Evolutionary conservation across 306 rosid species (phyloP), one percentile per base, ranked within the genome.

Genomic region (Acmispon strigosus): DNA sequence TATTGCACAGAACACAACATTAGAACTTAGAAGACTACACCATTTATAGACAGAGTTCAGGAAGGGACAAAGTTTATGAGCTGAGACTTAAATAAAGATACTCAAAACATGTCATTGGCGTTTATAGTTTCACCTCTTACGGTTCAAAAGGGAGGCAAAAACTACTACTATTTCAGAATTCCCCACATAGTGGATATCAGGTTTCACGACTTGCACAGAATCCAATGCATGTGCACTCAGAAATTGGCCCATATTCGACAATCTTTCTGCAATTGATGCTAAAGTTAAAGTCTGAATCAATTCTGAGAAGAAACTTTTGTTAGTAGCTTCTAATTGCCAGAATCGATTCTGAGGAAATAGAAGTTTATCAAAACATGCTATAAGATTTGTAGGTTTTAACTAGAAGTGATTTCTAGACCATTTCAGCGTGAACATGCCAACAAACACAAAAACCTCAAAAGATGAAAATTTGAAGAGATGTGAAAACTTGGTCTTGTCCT

Each of bases 61-160:
- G 3, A 27, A 27, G 65, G 53, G 50, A 32, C 41, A 65, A 62
- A 65, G 39, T 27, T 16, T 51, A 58, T 62, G 65, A 70, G 71
- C 20, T 43, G 20, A 57, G 51, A 61, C 24, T 78, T 16, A 67
- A 68, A 62, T 52, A 19, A 62, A 76, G 66, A 79, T 80, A 80
- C 70, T 72, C 77, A 73, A 72, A 66, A 70, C 72, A 76, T 74
- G 84, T 76, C 83, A 78, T 84, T 87, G 60, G 68, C 74, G 69
- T 63, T 76, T 32, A 69, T 69, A 47, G 66, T 73, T 71, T 81
- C 66, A 83, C 75, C 82, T 79, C 87, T 78, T 61, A 78, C 75
- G 69, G 57, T 76, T 54, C 13, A 57, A 78, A 78, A 78, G 68
- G 37, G 47, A 73, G 75, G 79, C 69, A 56, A 81, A 66, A 47